These are phyloP conservation scores for Moniliophthora roreri DNA, from an alignment of 1,284 basidiomycete genomes.

Conservation along the genomic window DNA sequence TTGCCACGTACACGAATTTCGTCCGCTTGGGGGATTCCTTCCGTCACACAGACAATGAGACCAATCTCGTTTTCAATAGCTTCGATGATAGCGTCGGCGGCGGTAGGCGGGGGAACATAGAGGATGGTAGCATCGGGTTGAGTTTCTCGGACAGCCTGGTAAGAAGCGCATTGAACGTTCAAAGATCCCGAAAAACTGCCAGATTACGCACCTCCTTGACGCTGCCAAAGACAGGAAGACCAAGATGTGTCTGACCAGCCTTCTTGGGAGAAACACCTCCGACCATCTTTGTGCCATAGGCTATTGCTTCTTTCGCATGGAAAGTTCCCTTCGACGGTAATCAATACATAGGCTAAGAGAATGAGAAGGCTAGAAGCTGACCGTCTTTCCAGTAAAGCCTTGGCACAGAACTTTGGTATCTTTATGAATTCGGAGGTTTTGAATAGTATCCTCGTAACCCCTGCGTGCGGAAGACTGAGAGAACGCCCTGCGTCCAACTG, in stretches of 20 bases:
- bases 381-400: slow-evolving; percentile 97
- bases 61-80: slow-evolving; percentile 97
- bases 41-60: slow-evolving; percentile 95
- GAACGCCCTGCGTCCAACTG: slow-evolving; percentile 75
- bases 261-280: slow-evolving; percentile 98
- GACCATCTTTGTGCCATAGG: slow-evolving; percentile 96
- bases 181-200: neutral
- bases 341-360: slow-evolving; percentile 3
- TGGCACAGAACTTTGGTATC: slow-evolving; percentile 95
- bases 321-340: slow-evolving; percentile 81
- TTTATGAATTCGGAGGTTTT: slow-evolving; percentile 91
- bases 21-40: slow-evolving; percentile 95
- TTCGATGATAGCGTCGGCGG: slow-evolving; percentile 95
- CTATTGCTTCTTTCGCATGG: slow-evolving; percentile 93
- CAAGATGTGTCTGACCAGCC: slow-evolving; percentile 94
- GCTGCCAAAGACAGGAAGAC: slow-evolving; percentile 91
- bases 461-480: slow-evolving; percentile 70
- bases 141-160: slow-evolving; percentile 79
- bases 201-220: slow-evolving; percentile 77
- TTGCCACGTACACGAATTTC: slow-evolving; percentile 77
- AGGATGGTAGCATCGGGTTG: slow-evolving; percentile 91
- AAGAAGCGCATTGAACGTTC: neutral
- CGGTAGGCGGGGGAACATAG: slow-evolving; percentile 92
- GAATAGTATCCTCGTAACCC: slow-evolving; percentile 87
- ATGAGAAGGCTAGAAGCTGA: slow-evolving; percentile 34